Percentiles rank a stretch among this genome's conserved stretches.
Conservation (phyloP, 345 rosid species). For the Eucalyptus camaldulensis region DNA sequence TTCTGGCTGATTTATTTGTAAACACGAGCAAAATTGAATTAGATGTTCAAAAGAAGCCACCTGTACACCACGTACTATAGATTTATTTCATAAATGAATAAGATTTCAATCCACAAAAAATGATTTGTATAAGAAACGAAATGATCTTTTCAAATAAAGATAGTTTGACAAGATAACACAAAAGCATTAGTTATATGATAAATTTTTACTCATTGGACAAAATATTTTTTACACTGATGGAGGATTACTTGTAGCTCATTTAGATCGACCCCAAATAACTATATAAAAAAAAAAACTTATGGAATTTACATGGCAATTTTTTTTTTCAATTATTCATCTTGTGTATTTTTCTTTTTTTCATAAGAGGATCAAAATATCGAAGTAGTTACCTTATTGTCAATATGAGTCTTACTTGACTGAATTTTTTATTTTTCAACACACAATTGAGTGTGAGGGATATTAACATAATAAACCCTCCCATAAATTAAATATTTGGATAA, state of each 20-base stretch:
- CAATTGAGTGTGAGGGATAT: neutral
- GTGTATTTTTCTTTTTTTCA: too few species aligned
- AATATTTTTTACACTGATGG: neutral
- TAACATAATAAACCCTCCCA: neutral
- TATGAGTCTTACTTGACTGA: neutral
- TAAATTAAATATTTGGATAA: too few species aligned
- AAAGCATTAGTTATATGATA: neutral
- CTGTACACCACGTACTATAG: neutral
- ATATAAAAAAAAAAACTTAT: neutral
- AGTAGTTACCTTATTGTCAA: neutral
- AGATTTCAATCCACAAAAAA: neutral
- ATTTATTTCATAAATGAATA: neutral
- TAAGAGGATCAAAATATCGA: too few species aligned
- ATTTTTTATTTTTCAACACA: neutral
- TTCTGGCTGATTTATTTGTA: neutral
- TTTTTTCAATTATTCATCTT: too few species aligned
- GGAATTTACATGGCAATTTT: neutral
- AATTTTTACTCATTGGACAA: neutral
- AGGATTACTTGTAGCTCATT: neutral
- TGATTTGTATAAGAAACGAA: neutral
- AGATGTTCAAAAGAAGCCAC: neutral
- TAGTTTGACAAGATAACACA: neutral
- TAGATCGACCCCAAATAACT: neutral
- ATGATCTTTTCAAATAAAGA: neutral
- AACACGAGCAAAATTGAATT: neutral